These are phyloP conservation scores for Brasilioporus rufonigricans DNA, from an alignment of 768 basidiomycete species.

Conservation along the genomic window DNA sequence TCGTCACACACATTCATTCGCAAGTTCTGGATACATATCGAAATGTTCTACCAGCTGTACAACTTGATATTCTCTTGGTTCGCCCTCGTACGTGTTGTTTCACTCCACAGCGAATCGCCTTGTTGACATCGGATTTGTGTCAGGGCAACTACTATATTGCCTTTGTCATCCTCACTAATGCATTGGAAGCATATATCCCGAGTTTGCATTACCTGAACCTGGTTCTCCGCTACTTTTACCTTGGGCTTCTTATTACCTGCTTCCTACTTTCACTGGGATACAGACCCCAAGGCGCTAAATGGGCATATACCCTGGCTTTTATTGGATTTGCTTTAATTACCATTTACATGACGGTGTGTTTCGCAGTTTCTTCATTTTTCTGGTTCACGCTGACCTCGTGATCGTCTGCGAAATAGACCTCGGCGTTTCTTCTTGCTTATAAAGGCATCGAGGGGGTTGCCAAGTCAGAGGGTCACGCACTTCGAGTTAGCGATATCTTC, in stretches of 20 bases:
- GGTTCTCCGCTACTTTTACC: too few species aligned
- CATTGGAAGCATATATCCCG: too few species aligned
- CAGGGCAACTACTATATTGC: too few species aligned
- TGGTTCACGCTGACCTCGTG: constrained; percentile 1
- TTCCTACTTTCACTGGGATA: constrained; percentile 86
- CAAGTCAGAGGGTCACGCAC: constrained; percentile 39
- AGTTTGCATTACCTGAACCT: too few species aligned
- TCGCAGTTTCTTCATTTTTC: background rate
- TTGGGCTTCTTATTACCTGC: too few species aligned
- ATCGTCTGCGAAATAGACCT: constrained; percentile 43
- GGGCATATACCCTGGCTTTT: constrained; percentile 82
- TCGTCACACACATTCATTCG: too few species aligned
- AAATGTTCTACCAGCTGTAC: constrained; percentile 85
- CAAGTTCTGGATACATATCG: too few species aligned
- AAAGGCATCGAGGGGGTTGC: constrained; percentile 69
- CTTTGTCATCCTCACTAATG: too few species aligned
- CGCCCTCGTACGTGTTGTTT: constrained; percentile 30
- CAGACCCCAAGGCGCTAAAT: constrained; percentile 86
- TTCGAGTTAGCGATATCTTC: constrained; percentile 63
- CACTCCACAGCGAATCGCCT: background rate
- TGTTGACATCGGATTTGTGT: background rate
- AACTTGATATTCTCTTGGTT: constrained; percentile 92
- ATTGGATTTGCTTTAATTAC: constrained; percentile 89
- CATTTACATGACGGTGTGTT: constrained; percentile 88
- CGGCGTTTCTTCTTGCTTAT: too few species aligned